Evolutionary conservation across 345 rosid genomes (phyloP).

Genomic region (Rhizophora mangle): DNA sequence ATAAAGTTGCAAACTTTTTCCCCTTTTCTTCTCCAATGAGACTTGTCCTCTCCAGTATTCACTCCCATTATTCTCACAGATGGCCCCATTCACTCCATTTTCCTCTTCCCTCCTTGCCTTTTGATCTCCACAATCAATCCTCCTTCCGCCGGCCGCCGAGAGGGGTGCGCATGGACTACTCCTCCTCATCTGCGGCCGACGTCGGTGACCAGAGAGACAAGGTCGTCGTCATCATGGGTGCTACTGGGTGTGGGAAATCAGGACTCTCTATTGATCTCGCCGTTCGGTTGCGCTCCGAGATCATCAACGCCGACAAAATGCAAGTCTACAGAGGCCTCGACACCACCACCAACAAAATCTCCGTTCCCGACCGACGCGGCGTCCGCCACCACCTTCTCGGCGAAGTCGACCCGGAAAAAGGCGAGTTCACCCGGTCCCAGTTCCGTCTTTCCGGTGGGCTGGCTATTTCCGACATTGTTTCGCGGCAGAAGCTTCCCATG

Average conservation of each 20-base stretch:
- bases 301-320: slow-evolving; percentile 89
- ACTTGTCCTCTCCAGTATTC: neutral
- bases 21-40: slow-evolving; percentile 14
- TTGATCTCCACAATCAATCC: neutral
- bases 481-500: slow-evolving; percentile 50
- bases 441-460: slow-evolving; percentile 54
- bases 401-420: slow-evolving; percentile 33
- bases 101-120: neutral
- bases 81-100: neutral
- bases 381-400: slow-evolving; percentile 84
- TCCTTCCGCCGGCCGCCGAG: neutral
- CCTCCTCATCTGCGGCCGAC: neutral
- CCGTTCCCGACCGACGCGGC: slow-evolving; percentile 49
- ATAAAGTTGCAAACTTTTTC: too few relatives aligned
- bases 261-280: slow-evolving; percentile 78
- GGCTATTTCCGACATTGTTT: slow-evolving; percentile 37
- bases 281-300: slow-evolving; percentile 43
- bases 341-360: slow-evolving; percentile 78
- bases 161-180: slow-evolving; percentile 17
- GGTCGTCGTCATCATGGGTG: slow-evolving; percentile 75
- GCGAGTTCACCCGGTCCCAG: slow-evolving; percentile 48
- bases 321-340: slow-evolving; percentile 78
- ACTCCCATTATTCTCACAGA: too few relatives aligned
- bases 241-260: slow-evolving; percentile 87
- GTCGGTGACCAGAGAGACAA: slow-evolving; percentile 37